Conservation (phyloP, 2,329 filamentous ascomycete species). For the Monosporascus ibericus region DNA sequence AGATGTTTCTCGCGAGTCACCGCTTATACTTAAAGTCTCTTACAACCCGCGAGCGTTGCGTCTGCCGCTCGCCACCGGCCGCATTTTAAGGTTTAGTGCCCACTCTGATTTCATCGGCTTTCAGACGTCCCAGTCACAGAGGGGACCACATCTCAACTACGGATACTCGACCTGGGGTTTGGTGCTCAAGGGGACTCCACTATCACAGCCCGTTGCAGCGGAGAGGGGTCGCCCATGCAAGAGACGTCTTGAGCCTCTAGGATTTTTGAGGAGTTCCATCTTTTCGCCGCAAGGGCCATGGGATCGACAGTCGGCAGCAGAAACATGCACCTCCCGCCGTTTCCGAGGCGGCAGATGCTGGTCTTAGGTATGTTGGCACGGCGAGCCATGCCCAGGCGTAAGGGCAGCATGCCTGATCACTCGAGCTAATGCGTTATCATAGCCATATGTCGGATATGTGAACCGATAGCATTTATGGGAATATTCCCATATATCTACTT, state of each 20-base stretch:
- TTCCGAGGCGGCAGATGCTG: conserved; percentile 31
- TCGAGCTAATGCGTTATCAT: conserved; percentile 5
- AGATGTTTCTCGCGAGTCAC: too few relatives aligned
- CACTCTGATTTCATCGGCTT: too few relatives aligned
- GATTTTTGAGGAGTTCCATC: conserved; percentile 12
- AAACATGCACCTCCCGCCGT: conserved; percentile 22
- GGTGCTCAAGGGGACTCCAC: too few relatives aligned
- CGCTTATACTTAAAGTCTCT: too few relatives aligned
- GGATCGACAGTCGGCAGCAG: conserved; percentile 10
- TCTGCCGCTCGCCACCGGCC: too few relatives aligned
- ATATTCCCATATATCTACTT: conserved; percentile 98
- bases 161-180: too few relatives aligned
- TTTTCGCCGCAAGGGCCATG: conserved; percentile 15
- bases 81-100: too few relatives aligned
- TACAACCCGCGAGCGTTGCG: too few relatives aligned
- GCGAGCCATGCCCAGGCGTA: not conserved
- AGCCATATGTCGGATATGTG: conserved; percentile 94
- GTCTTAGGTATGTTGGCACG: conserved; percentile 26
- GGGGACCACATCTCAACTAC: too few relatives aligned
- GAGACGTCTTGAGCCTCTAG: not conserved
- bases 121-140: too few relatives aligned
- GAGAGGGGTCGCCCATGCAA: not conserved
- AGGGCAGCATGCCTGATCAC: conserved; percentile 2
- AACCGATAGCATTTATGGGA: conserved; percentile 98
- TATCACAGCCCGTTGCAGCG: not conserved